Conservation (phyloP, 2,329 filamentous ascomycete species). For the Chaetomium strumarium region DNA sequence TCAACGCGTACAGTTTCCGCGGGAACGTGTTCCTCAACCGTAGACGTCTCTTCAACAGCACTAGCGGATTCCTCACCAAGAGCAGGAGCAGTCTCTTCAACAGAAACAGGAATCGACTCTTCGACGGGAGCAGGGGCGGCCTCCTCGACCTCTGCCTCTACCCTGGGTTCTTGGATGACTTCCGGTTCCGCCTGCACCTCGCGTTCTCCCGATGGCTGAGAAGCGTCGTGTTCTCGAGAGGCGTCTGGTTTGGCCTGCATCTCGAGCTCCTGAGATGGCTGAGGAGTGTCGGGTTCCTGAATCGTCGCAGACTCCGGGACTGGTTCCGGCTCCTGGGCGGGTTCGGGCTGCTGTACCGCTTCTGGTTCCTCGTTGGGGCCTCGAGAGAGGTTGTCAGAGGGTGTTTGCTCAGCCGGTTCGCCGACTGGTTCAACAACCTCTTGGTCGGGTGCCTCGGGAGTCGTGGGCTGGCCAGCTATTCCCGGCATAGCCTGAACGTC, state of each 20-base stretch:
- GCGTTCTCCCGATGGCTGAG: background rate
- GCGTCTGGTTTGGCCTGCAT: background rate
- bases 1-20: background rate
- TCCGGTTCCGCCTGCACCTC: background rate
- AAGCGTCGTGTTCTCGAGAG: background rate
- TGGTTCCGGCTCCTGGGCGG: background rate
- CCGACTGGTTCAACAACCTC: background rate
- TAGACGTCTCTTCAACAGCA: background rate
- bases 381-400: background rate
- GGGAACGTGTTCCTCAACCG: background rate
- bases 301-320: background rate
- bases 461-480: background rate
- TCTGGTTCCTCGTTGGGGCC: background rate
- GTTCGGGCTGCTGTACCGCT: no score
- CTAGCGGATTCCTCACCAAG: background rate
- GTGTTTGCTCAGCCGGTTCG: background rate
- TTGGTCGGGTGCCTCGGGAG: background rate
- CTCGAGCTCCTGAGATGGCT: background rate
- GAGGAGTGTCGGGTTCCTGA: background rate
- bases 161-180: background rate
- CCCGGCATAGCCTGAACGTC: background rate
- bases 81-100: background rate
- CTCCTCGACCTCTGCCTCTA: constrained; percentile 1
- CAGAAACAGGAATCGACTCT: background rate
- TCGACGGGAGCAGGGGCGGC: background rate